phyloP scores from a whole-genome alignment of 306 rosid genomes.

The Dalbergia cochinchinensis region DNA sequence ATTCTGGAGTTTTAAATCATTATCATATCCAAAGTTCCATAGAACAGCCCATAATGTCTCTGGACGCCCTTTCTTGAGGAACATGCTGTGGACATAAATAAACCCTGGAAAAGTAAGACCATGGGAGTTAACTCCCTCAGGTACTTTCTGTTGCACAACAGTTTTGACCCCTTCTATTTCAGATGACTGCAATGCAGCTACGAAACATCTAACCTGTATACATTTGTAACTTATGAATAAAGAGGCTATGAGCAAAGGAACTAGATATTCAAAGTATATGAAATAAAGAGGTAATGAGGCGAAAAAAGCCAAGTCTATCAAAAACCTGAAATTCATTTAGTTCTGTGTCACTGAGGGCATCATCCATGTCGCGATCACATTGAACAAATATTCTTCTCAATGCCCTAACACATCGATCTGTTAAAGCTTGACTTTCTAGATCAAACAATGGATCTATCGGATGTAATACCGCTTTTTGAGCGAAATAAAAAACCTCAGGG shows the following conservation, averaged over 20 bases:
- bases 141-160: slow-evolving; percentile 76
- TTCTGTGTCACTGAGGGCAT: slow-evolving; percentile 85
- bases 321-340: slow-evolving; percentile 93
- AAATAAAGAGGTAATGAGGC: slow-evolving; percentile 3
- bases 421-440: slow-evolving; percentile 68
- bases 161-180: slow-evolving; percentile 75
- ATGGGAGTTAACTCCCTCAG: slow-evolving; percentile 77
- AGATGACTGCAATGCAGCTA: slow-evolving; percentile 72
- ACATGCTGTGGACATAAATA: slow-evolving; percentile 72
- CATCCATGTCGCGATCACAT: slow-evolving; percentile 92
- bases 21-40: slow-evolving; percentile 84
- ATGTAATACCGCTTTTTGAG: slow-evolving; percentile 92
- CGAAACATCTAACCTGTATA: slow-evolving; percentile 79
- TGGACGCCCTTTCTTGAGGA: slow-evolving; percentile 75
- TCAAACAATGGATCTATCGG: slow-evolving; percentile 87
- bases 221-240: slow-evolving; percentile 43
- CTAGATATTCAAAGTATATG: slow-evolving; percentile 35
- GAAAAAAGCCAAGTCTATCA: slow-evolving; percentile 37
- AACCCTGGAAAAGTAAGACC: slow-evolving; percentile 93
- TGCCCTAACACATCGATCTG: slow-evolving; percentile 78
- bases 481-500: slow-evolving; percentile 89
- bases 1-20: slow-evolving; percentile 77
- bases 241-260: slow-evolving; percentile 15
- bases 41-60: slow-evolving; percentile 94
- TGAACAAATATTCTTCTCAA: slow-evolving; percentile 87